Conservation (phyloP, 345 rosid genomes). For the Melaleuca alternifolia region DNA sequence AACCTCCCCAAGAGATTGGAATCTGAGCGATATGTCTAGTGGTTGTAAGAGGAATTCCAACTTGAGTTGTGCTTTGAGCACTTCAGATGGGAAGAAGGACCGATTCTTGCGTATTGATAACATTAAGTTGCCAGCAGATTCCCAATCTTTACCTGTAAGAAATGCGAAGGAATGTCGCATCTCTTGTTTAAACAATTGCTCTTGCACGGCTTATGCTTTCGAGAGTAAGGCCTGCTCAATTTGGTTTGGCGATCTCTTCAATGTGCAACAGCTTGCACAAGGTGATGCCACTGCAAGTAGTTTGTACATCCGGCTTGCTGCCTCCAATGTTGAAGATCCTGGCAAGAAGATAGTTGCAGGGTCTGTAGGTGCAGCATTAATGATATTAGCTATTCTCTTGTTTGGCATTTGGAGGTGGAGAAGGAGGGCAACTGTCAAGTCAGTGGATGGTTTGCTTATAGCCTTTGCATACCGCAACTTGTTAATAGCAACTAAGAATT, state of each 20-base stretch:
- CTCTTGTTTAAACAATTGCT: constrained; percentile 39
- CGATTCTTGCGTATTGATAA: constrained; percentile 18
- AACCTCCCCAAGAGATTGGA: constrained; percentile 25
- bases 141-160: background rate
- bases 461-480: constrained; percentile 60
- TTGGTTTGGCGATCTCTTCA: constrained; percentile 49
- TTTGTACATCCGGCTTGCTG: constrained; percentile 44
- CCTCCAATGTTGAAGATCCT: constrained; percentile 42
- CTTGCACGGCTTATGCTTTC: constrained; percentile 60
- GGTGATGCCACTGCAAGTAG: constrained; percentile 25
- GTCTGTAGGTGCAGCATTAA: constrained; percentile 21
- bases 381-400: constrained; percentile 15
- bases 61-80: constrained; percentile 32
- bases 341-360: constrained; percentile 13
- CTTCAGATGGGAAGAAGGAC: constrained; percentile 16
- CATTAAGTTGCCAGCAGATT: constrained; percentile 14
- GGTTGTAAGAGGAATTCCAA: constrained; percentile 46
- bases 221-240: constrained; percentile 24
- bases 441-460: constrained; percentile 43
- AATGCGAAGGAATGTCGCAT: constrained; percentile 27
- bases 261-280: constrained; percentile 21
- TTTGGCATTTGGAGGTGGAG: constrained; percentile 20
- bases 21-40: constrained; percentile 34
- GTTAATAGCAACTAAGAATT: constrained; percentile 56
- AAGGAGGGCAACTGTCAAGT: constrained; percentile 1